phyloP scores from a whole-genome alignment of 83 land plant species.

The Picea mariana region DNA sequence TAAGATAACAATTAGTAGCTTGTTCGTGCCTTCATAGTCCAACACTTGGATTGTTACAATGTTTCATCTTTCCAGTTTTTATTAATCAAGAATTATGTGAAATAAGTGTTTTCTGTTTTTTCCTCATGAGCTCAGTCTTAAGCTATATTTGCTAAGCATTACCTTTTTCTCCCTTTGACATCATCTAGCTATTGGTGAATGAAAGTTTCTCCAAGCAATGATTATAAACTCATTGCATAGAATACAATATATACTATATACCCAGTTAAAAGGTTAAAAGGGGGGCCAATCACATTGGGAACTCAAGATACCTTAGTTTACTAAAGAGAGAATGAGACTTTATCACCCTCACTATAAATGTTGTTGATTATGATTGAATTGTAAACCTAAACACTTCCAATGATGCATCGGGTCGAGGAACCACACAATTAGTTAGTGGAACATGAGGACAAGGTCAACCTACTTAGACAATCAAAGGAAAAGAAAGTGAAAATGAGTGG shows the following conservation, averaged over 20 bases:
- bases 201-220: not conserved
- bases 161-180: not conserved
- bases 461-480: too few species aligned
- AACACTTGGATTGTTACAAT: too few species aligned
- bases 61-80: not conserved
- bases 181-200: not conserved
- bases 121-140: not conserved
- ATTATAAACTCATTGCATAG: not conserved
- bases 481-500: too few species aligned
- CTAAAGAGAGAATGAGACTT: too few species aligned
- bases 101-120: not conserved
- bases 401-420: too few species aligned
- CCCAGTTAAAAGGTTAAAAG: not conserved
- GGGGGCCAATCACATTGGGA: not conserved
- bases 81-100: not conserved
- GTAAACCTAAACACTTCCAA: too few species aligned
- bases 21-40: not conserved
- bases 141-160: not conserved
- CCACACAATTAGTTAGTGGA: too few species aligned
- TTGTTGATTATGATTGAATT: too few species aligned
- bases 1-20: not conserved
- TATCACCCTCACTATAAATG: too few species aligned
- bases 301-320: not conserved
- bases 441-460: too few species aligned
- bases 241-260: not conserved